Conservation (phyloP, 2,329 filamentous ascomycete species). For the Monosporascus sp. region DNA sequence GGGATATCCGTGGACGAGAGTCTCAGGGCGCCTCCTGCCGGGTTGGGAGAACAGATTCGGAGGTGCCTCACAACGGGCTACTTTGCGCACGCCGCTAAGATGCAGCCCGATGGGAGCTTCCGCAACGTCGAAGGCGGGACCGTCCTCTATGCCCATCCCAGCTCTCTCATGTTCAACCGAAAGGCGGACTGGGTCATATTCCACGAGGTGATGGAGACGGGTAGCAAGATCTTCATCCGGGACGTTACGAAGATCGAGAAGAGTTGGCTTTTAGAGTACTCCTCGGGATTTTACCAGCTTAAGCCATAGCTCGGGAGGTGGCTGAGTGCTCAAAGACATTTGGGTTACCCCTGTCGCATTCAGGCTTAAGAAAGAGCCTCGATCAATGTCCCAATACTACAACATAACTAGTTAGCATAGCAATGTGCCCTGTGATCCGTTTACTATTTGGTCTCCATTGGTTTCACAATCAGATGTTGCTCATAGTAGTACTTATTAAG, state of each 20-base stretch:
- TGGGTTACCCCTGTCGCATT: background rate
- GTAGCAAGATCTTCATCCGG: constrained; percentile 81
- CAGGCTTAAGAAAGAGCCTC: background rate
- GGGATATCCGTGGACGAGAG: constrained; percentile 65
- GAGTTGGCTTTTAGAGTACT: constrained; percentile 86
- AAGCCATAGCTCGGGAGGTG: constrained; percentile 20
- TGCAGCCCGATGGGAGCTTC: constrained; percentile 91
- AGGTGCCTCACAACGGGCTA: constrained; percentile 84
- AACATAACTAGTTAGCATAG: too few species aligned
- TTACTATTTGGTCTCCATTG: too few species aligned
- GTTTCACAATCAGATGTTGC: too few species aligned
- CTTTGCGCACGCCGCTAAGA: constrained; percentile 87
- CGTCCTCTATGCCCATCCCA: constrained; percentile 81
- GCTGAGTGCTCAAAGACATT: background rate
- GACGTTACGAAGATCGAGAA: constrained; percentile 94
- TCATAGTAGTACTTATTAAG: too few species aligned
- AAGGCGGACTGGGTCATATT: constrained; percentile 97
- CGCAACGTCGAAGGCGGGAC: constrained; percentile 76
- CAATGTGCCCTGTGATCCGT: too few species aligned
- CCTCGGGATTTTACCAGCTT: constrained; percentile 73
- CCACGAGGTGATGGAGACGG: constrained; percentile 86
- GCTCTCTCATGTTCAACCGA: constrained; percentile 89
- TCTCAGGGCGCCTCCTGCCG: constrained; percentile 34
- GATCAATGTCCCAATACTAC: too few species aligned
- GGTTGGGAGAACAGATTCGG: constrained; percentile 66